These are phyloP conservation scores for Rosa multiflora DNA, from an alignment of 306 rosid genomes.

Conservation along the genomic window DNA sequence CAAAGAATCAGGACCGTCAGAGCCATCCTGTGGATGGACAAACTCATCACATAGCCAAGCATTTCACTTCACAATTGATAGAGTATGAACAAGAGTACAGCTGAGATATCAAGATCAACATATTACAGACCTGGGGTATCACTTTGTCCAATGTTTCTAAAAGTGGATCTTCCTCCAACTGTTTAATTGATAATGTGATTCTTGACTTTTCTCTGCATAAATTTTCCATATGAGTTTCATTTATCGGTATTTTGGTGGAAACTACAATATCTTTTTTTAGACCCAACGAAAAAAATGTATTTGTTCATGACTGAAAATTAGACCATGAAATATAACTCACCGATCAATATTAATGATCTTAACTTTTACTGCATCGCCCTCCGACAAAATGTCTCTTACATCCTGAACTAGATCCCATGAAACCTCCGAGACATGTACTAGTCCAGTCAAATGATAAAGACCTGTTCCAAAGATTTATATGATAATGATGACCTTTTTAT, in stretches of 20 bases:
- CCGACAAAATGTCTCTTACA: slow-evolving; percentile 72
- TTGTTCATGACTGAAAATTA: neutral
- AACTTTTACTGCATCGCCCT: slow-evolving; percentile 66
- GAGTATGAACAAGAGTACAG: neutral
- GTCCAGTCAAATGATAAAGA: slow-evolving; percentile 82
- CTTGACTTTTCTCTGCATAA: slow-evolving; percentile 46
- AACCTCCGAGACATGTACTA: slow-evolving; percentile 88
- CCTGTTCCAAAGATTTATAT: slow-evolving; percentile 62
- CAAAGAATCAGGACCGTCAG: slow-evolving; percentile 40
- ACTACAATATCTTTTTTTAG: neutral
- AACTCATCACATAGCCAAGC: slow-evolving; percentile 15
- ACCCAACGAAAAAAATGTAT: neutral
- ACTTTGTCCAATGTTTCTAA: slow-evolving; percentile 94
- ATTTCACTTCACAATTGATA: neutral
- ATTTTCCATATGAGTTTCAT: slow-evolving; percentile 2
- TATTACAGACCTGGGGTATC: slow-evolving; percentile 79
- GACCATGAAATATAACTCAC: slow-evolving; percentile 35
- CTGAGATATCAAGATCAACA: neutral
- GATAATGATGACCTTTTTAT: slow-evolving; percentile 31
- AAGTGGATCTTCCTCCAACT: slow-evolving; percentile 95
- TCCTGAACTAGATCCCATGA: slow-evolving; percentile 95
- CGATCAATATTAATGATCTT: slow-evolving; percentile 61
- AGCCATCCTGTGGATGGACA: slow-evolving; percentile 46
- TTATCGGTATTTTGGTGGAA: neutral
- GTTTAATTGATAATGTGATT: slow-evolving; percentile 68